These are phyloP conservation scores for Diaporthe capsici DNA, from an alignment of 2,329 filamentous ascomycete genomes.

Conservation along the genomic window DNA sequence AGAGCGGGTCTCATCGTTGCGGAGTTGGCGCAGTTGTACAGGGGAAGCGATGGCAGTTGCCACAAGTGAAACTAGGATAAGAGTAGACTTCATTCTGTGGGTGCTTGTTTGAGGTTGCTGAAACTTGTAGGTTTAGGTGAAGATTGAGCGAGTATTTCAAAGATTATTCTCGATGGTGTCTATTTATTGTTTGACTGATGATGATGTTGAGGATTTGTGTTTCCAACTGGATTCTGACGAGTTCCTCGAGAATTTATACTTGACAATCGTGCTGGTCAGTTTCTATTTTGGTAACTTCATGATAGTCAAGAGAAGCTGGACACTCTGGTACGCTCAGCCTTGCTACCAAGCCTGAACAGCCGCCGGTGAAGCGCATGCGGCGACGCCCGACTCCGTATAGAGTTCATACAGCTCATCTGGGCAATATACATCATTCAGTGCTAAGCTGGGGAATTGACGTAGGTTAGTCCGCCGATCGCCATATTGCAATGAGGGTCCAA, in stretches of 20 bases:
- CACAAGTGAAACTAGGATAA: slow-evolving; percentile 13
- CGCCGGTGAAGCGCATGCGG: slow-evolving; percentile 9
- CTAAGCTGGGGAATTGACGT: slow-evolving; percentile 6
- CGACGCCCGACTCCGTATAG: slow-evolving; percentile 5
- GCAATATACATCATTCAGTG: slow-evolving; percentile 13
- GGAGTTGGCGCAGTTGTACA: not conserved
- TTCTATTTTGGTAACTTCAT: slow-evolving; percentile 9
- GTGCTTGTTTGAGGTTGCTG: not conserved
- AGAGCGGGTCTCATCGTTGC: slow-evolving; percentile 7
- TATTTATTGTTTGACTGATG: not conserved
- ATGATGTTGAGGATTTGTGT: too few relatives aligned
- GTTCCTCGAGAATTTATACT: not conserved
- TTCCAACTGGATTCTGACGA: not conserved
- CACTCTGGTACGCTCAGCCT: slow-evolving; percentile 3
- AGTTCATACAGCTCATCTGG: slow-evolving; percentile 8
- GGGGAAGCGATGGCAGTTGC: slow-evolving; percentile 19
- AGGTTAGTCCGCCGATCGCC: slow-evolving; percentile 5
- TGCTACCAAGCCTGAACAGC: slow-evolving; percentile 17
- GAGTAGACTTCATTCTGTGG: slow-evolving; percentile 1
- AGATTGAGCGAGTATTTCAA: not conserved
- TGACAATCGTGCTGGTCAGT: not conserved
- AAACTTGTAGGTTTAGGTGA: not conserved
- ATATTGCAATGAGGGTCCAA: not conserved
- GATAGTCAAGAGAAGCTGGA: slow-evolving; percentile 4
- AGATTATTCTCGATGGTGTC: not conserved